Conservation (phyloP, 768 basidiomycete species). For the Mrakia gelida region DNA sequence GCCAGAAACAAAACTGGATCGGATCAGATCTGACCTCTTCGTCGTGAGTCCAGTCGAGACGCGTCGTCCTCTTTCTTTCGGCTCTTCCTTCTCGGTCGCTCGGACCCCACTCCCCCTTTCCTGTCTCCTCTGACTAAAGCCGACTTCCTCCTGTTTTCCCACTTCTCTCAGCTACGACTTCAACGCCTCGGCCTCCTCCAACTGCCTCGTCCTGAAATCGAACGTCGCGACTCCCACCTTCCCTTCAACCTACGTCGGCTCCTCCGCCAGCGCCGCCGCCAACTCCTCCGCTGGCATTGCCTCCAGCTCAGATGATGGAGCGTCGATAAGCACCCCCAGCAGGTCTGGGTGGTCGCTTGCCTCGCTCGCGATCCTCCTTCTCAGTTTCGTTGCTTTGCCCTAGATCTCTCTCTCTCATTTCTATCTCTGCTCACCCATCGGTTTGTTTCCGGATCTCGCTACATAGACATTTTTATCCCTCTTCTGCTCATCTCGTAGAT, state of each 20-base stretch:
- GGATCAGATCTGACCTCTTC: background rate
- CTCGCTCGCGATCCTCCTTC: no score
- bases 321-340: background rate
- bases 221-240: slow-evolving; percentile 1
- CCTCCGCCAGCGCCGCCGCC: background rate
- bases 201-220: slow-evolving; percentile 8
- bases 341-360: background rate
- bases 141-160: background rate
- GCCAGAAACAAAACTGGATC: slow-evolving; percentile 15
- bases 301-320: background rate
- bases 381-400: no score
- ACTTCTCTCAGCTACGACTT: slow-evolving; percentile 2
- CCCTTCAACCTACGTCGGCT: slow-evolving; percentile 1
- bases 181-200: background rate
- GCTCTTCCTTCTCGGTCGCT: background rate
- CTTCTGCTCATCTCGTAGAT: no score
- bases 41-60: slow-evolving; percentile 1
- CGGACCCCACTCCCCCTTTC: no score
- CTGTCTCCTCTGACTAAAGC: no score
- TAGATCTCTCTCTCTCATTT: no score
- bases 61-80: background rate
- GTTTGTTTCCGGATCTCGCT: no score
- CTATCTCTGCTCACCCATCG: no score
- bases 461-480: no score
- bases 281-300: background rate